Conservation (phyloP, 148 eudicot genomes). For the Rhododendron griersonianum region DNA sequence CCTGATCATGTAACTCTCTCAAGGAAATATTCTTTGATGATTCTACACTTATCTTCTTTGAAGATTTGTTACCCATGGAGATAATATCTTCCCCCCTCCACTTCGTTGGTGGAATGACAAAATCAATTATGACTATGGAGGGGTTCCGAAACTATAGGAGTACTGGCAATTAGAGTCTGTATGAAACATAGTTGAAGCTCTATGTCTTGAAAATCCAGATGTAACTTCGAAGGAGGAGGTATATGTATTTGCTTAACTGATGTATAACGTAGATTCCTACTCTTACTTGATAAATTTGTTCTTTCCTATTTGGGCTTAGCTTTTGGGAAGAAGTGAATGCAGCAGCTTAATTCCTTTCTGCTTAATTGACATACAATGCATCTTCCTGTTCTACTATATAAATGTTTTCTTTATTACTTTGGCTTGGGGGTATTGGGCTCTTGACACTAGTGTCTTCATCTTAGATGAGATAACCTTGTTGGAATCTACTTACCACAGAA, state of each 20-base stretch:
- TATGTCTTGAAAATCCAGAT: not conserved
- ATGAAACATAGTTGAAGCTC: not conserved
- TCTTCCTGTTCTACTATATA: not conserved
- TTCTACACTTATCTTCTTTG: not conserved
- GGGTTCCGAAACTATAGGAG: not conserved
- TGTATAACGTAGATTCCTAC: not conserved
- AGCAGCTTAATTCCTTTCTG: not conserved
- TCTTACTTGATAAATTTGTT: not conserved
- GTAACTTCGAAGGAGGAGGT: not conserved
- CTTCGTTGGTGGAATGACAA: not conserved
- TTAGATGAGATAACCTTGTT: not conserved
- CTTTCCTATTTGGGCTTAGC: not conserved
- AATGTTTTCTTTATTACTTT: not conserved
- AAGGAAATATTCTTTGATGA: not conserved
- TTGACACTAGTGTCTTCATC: not conserved
- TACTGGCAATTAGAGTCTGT: not conserved
- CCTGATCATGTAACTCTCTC: not conserved
- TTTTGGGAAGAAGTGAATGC: not conserved
- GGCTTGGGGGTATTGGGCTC: not conserved
- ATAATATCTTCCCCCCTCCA: not conserved
- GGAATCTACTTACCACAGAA: not conserved
- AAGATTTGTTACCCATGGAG: not conserved
- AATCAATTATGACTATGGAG: not conserved
- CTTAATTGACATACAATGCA: not conserved
- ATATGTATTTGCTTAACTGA: not conserved